Conservation (phyloP, 2,329 filamentous ascomycete species). For the Aspergillus pseudonomiae region DNA sequence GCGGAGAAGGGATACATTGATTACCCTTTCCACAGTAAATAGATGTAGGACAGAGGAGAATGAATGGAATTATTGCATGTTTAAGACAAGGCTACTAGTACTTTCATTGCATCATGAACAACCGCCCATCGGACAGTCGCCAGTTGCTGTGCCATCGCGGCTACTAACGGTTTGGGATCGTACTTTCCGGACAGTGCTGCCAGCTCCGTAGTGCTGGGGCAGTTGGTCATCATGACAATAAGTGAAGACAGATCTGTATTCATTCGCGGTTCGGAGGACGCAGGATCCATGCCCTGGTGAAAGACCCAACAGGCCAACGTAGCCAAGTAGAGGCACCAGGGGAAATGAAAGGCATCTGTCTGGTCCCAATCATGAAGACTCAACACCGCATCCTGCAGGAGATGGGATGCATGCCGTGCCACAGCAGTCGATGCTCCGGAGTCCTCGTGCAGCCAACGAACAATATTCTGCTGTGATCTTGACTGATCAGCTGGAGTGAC, state of each 20-base stretch:
- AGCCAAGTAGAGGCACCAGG: neutral
- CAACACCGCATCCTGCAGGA: neutral
- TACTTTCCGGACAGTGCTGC: neutral
- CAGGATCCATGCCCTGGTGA: neutral
- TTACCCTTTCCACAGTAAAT: slow-evolving; percentile 34
- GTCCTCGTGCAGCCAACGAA: neutral
- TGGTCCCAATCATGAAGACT: neutral
- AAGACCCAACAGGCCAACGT: neutral
- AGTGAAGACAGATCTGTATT: neutral
- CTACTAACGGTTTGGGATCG: neutral
- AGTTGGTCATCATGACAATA: neutral
- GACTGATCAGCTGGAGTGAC: neutral
- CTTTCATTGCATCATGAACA: neutral
- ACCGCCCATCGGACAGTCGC: neutral
- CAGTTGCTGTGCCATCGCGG: neutral
- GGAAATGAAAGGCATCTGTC: neutral
- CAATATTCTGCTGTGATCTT: neutral
- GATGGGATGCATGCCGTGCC: neutral
- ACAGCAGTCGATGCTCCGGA: neutral
- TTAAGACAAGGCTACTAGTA: neutral
- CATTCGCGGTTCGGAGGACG: neutral
- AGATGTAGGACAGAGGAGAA: neutral
- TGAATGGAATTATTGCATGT: neutral
- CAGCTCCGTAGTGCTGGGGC: neutral
- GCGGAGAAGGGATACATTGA: slow-evolving; percentile 42